Evolutionary conservation across 2,329 filamentous ascomycete species (phyloP), one percentile per base, ranked within the genome.

Genomic region (Fusarium begoniae): DNA sequence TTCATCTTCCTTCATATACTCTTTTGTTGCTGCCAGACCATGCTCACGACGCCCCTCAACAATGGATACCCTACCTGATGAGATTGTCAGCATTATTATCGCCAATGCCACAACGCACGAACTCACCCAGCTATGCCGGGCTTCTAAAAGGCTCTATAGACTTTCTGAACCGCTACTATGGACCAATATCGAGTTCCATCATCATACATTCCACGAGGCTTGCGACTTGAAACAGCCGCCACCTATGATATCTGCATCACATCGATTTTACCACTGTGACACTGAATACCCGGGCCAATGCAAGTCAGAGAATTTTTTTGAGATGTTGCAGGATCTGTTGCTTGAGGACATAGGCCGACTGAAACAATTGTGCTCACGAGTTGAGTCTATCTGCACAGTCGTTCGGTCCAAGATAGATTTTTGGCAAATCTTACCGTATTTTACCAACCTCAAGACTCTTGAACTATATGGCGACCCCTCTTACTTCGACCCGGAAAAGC

Each of bases 51-150:
- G 6, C n/a, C 14, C 9, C 8, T 12, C 14, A 28, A 41, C 18
- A 4, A 61, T 61, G 48, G 20, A 61, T 26, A 24, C 58, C 8
- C 30, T 61, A 17, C 58, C 63, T 6, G 40, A 63, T 45, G 63
- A 65, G 22, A 18, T 63, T 14, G 24, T 45, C 30, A 28, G 8
- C 9, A 38, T 41, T 4, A 22, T 65, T 15, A 2, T 63, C 8
- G 26, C 26, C 7, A 17, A 47, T 9, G 17, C 30, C 7, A 26
- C 45, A 9, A 47, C 38, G 2, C 57, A 65, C 12, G 58, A 65
- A 10, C 40, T 65, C 3, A 17, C 45, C 6, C 45, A 63, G 18
- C 7, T 65, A 15, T 53, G 22, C 8, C 58, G 7, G 5, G 40
- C 32, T 4, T 54, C 18, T 6, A 63, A 63, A 12, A 32, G 26